A percentile compares a stretch with the other conserved stretches of the same genome.
Evolutionary conservation across 768 basidiomycete species (phyloP).

Genomic region (Lentinula sp.): DNA sequence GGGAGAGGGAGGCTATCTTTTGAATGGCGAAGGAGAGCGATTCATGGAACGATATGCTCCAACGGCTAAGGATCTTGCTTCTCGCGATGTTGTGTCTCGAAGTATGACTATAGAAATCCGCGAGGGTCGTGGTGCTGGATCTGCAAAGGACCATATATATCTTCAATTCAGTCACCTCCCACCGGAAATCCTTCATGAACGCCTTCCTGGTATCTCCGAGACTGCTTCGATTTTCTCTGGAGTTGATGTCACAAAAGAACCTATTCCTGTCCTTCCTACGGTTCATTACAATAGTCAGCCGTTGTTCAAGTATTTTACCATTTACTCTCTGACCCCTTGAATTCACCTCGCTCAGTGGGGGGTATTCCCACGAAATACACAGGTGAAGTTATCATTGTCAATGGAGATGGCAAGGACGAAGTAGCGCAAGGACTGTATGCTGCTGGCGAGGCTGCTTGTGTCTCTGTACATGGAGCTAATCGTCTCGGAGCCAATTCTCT

Average conservation of each 20-base stretch:
- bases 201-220: conserved; percentile 98
- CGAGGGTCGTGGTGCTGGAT: conserved; percentile 97
- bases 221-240: conserved; percentile 98
- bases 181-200: conserved; percentile 90
- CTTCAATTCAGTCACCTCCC: conserved; percentile 97
- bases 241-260: conserved; percentile 99
- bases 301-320: neutral
- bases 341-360: conserved; percentile 59
- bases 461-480: conserved; percentile 99
- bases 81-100: conserved; percentile 98
- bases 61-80: conserved; percentile 98
- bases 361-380: conserved; percentile 99
- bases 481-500: conserved; percentile 99
- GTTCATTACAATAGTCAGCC: conserved; percentile 96
- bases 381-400: conserved; percentile 88
- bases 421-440: conserved; percentile 96
- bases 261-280: conserved; percentile 96
- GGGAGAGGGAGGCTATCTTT: conserved; percentile 96
- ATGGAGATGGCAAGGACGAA: conserved; percentile 86
- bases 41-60: conserved; percentile 99
- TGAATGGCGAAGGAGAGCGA: conserved; percentile 98
- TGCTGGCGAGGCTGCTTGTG: conserved; percentile 97
- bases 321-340: neutral
- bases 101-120: conserved; percentile 99
- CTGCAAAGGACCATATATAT: conserved; percentile 96